Conservation (phyloP, 257 asterid species). For the Solanum sitiens region DNA sequence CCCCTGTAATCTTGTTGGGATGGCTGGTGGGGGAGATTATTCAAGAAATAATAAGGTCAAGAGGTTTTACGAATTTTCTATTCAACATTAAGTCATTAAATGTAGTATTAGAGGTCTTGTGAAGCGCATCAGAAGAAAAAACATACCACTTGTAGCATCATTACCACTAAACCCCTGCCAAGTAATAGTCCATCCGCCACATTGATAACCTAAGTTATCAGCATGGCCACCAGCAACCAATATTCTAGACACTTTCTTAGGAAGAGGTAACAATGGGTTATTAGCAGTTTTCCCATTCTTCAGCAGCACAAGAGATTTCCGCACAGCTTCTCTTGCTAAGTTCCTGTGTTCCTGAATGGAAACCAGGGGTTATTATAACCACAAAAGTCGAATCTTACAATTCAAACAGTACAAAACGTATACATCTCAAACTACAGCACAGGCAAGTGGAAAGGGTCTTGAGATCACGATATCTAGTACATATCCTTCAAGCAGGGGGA, state of each 20-base stretch:
- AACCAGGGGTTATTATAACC: neutral
- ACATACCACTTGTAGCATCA: conserved; percentile 47
- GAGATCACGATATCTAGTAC: neutral
- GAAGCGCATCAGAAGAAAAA: neutral
- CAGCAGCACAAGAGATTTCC: conserved; percentile 78
- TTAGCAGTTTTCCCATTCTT: conserved; percentile 65
- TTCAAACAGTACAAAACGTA: neutral
- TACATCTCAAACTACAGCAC: neutral
- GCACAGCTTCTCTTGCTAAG: conserved; percentile 79
- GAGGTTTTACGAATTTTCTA: neutral
- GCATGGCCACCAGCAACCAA: conserved; percentile 84
- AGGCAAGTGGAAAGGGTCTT: neutral
- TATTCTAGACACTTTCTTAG: conserved; percentile 54
- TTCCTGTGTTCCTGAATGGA: conserved; percentile 60
- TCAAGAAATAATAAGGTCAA: neutral
- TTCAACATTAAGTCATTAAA: neutral
- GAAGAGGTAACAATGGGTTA: conserved; percentile 52
- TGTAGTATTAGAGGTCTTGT: neutral
- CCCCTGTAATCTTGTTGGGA: neutral
- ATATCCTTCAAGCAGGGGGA: neutral
- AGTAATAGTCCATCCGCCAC: conserved; percentile 89
- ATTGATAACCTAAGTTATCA: conserved; percentile 80
- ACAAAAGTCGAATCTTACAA: neutral
- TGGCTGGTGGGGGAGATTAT: neutral
- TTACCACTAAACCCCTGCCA: conserved; percentile 89